Conservation (phyloP, 257 asterid genomes). For the Eucommia ulmoides region DNA sequence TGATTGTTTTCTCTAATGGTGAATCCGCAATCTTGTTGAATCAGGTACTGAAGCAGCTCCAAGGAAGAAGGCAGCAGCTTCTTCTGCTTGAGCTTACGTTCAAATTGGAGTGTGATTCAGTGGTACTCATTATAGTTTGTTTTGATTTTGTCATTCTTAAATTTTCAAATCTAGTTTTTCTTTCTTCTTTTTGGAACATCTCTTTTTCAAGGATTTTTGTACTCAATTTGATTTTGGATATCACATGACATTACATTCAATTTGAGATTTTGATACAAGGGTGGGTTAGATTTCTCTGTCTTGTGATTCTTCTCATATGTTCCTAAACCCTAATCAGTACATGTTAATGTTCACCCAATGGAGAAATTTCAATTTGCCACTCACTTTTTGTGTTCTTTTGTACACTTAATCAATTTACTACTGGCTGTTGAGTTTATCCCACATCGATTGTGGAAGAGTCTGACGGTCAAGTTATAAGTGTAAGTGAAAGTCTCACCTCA, state of each 20-base stretch:
- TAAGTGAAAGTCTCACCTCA: too few relatives aligned
- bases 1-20: too few relatives aligned
- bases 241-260: slow-evolving; percentile 14
- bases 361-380: not conserved
- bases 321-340: not conserved
- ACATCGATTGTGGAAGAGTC: not conserved
- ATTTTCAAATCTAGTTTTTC: slow-evolving; percentile 1
- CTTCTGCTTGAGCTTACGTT: slow-evolving; percentile 38
- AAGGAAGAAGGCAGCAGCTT: slow-evolving; percentile 14
- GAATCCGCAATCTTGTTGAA: too few relatives aligned
- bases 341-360: not conserved
- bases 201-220: slow-evolving; percentile 13
- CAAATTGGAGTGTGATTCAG: slow-evolving; percentile 3
- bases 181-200: slow-evolving; percentile 19
- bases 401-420: not conserved
- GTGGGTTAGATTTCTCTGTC: not conserved
- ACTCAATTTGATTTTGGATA: slow-evolving; percentile 11
- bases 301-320: not conserved
- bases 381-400: not conserved
- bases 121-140: slow-evolving; percentile 10
- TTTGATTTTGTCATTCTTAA: not conserved
- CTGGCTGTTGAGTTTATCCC: not conserved
- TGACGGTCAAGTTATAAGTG: too few relatives aligned
- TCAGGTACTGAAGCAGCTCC: not conserved
- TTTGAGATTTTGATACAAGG: slow-evolving; percentile 15